Percentiles rank a stretch among this genome's conserved stretches.
Conservation (phyloP, 441 rosid species). For the Breynia disticha region DNA sequence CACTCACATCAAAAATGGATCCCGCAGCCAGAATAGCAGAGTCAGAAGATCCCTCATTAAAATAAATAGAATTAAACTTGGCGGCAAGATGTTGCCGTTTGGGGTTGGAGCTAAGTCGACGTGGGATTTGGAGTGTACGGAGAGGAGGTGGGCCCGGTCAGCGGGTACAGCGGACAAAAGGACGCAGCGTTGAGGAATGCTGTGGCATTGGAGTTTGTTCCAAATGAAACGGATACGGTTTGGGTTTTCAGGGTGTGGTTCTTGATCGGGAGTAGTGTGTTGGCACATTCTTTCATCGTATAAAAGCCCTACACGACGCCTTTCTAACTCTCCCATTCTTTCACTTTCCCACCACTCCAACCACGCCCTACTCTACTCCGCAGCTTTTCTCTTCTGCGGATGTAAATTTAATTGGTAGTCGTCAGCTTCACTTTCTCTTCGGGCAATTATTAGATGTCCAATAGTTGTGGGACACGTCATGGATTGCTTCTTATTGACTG, state of each 20-base stretch:
- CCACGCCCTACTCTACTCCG: background rate
- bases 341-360: background rate
- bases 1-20: conserved; percentile 62
- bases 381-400: no score
- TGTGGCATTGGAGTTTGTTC: conserved; percentile 53
- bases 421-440: no score
- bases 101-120: conserved; percentile 44
- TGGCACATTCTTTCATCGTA: conserved; percentile 88
- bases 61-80: conserved; percentile 58
- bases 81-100: conserved; percentile 44
- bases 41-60: conserved; percentile 79
- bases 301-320: conserved; percentile 45
- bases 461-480: no score
- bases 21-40: conserved; percentile 88
- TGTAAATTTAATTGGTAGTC: no score
- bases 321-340: background rate
- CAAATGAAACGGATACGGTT: conserved; percentile 65
- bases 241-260: conserved; percentile 70
- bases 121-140: conserved; percentile 61
- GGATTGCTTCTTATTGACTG: no score
- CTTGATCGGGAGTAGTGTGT: conserved; percentile 58
- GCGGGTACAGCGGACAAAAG: conserved; percentile 56
- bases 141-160: conserved; percentile 42
- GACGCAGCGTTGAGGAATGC: conserved; percentile 72
- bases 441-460: no score